Evolutionary conservation across 768 basidiomycete genomes (phyloP).

Genomic region (Russula sp.): DNA sequence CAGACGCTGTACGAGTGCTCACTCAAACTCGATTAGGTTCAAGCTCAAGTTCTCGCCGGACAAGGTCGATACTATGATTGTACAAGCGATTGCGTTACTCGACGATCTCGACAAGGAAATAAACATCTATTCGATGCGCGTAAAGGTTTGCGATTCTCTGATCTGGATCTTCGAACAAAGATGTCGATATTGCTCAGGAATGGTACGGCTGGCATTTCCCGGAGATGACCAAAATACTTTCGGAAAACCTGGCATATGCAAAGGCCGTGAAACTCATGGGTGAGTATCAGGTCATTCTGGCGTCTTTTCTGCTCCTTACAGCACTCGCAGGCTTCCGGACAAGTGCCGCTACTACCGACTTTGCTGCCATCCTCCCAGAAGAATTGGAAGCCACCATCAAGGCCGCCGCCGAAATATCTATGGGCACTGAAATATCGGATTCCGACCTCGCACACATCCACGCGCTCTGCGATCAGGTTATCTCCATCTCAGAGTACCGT

Average conservation of each 20-base stretch:
- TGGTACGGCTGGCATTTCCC: constrained; percentile 99
- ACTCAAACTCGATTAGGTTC: constrained; percentile 53
- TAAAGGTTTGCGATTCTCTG: constrained; percentile 59
- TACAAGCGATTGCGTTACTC: constrained; percentile 95
- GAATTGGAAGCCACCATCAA: constrained; percentile 94
- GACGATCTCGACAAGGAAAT: constrained; percentile 99
- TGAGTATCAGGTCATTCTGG: constrained; percentile 56
- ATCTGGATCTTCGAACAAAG: not conserved
- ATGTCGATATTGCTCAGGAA: constrained; percentile 57
- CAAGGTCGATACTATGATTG: constrained; percentile 99
- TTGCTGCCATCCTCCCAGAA: constrained; percentile 90
- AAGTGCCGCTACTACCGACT: constrained; percentile 81
- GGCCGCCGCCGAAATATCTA: constrained; percentile 94
- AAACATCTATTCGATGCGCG: constrained; percentile 98
- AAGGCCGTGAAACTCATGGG: constrained; percentile 93
- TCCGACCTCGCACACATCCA: constrained; percentile 96
- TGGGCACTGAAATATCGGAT: constrained; percentile 99
- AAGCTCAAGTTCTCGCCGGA: constrained; percentile 99
- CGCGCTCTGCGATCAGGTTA: constrained; percentile 96
- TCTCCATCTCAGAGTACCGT: constrained; percentile 93
- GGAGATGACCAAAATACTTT: constrained; percentile 97
- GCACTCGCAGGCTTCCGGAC: constrained; percentile 77
- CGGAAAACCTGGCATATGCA: constrained; percentile 96
- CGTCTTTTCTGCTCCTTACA: not conserved
- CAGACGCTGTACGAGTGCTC: not conserved